Base-by-base conservation (phyloP, 1,139 yeast species). In the Blastobotrys indianensis region DNA sequence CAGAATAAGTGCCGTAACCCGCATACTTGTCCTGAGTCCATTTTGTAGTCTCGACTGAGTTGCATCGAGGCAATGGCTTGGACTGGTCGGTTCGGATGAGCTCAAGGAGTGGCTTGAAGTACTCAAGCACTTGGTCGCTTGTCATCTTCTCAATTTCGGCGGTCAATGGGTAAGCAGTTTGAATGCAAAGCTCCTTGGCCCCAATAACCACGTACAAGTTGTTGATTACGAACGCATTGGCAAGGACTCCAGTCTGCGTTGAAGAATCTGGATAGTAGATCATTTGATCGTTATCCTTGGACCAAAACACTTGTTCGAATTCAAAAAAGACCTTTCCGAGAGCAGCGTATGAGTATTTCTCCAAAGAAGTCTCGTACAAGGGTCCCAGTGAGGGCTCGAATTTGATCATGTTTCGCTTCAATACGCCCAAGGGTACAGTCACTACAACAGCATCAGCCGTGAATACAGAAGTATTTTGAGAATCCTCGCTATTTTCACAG, bases 251-350 rank as follows among this genome's bases (percentile, higher is more conserved):
- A 20, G 51, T 49, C n/a, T 50, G 52, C 15, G 46, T 42, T 10
- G 23, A 25, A 11, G 55, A 54, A 16, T 53, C 50, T 3, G 60
- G 60, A 32, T 52, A 54, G 44, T 50, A 56, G 12, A 56, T 49
- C 45, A 57, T 51, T 40, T 54, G 55, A 44, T 57, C 65, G 54
- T 81, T 85, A 30, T 59, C 28, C 54, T 59, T 52, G 42, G 79
- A 74, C 94, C 94, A 85, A 72, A 85, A 83, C 2, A 77, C 68
- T 2, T 63, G 53, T 9, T 78, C 80, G 60, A 85, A 86, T 60
- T 85, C 95, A 54, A 87, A 73, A 0, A 85, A 68, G 5, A 85
- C 80, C 63, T 87, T 87, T 0, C 95, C 95, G 44, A 87, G 65
- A 0, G 85, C 77, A 0, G 87, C 90, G 62, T 79, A 81, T 54